Conservation (phyloP, 2,329 filamentous ascomycete species). For the Saccharata proteae region DNA sequence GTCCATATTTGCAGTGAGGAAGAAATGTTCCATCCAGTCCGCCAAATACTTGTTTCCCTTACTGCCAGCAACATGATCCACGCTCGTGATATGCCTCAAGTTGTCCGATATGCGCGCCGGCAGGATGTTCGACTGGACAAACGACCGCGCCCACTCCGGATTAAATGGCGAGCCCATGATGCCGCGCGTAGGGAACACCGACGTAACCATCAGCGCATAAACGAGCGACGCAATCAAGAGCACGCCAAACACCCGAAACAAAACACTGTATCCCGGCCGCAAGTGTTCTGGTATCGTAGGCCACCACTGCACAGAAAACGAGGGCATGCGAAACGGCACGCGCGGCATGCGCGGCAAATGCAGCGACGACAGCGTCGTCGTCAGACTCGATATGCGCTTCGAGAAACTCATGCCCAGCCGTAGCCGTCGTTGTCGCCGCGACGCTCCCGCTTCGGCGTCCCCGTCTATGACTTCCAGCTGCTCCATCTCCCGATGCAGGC, state of each 20-base stretch:
- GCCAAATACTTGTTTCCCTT: constrained; percentile 82
- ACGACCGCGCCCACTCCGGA: constrained; percentile 66
- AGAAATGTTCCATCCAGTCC: constrained; percentile 70
- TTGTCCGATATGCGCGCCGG: constrained; percentile 51
- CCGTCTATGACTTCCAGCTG: constrained; percentile 43
- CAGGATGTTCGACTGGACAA: constrained; percentile 63
- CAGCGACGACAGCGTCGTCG: constrained; percentile 45
- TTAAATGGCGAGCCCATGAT: constrained; percentile 63
- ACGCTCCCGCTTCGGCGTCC: constrained; percentile 19
- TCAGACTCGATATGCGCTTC: constrained; percentile 44
- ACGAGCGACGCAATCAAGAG: constrained; percentile 64
- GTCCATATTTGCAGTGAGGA: constrained; percentile 61
- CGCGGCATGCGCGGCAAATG: constrained; percentile 30
- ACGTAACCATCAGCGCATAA: constrained; percentile 76
- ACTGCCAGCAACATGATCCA: constrained; percentile 86
- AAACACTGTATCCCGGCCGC: constrained; percentile 48
- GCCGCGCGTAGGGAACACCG: constrained; percentile 60
- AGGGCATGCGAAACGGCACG: constrained; percentile 16
- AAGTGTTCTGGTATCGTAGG: constrained; percentile 36
- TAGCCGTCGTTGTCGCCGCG: constrained; percentile 9
- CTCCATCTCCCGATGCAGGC: constrained; percentile 69
- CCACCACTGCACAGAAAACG: constrained; percentile 16
- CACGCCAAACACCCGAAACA: constrained; percentile 63
- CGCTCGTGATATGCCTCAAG: constrained; percentile 65
- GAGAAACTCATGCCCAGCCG: constrained; percentile 35